Evolutionary conservation across 345 rosid genomes (phyloP).

Genomic region (Raphanus sativus): DNA sequence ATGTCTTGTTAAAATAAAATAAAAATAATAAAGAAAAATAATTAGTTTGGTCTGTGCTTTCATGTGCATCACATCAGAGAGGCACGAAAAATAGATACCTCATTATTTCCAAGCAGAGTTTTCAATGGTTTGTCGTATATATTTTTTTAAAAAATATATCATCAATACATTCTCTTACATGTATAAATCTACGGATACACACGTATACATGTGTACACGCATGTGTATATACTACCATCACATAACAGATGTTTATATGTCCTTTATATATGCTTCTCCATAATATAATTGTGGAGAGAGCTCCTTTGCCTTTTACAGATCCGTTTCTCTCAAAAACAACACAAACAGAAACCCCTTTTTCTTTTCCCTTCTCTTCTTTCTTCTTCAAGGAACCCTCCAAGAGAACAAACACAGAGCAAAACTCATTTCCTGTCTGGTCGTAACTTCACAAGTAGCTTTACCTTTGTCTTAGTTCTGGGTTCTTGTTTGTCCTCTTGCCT

Average conservation of each 20-base stretch:
- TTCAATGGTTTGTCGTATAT: slow-evolving; percentile 17
- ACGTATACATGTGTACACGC: slow-evolving; percentile 36
- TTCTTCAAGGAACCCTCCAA: slow-evolving; percentile 38
- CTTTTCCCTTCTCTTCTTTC: slow-evolving; percentile 31
- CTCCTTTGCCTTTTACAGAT: slow-evolving; percentile 34
- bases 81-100: slow-evolving; percentile 39
- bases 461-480: slow-evolving; percentile 19
- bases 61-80: slow-evolving; percentile 41
- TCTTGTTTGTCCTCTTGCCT: slow-evolving; percentile 41
- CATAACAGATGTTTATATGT: slow-evolving; percentile 30
- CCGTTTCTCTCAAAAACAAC: slow-evolving; percentile 40
- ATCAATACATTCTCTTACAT: slow-evolving; percentile 36
- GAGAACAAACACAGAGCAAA: slow-evolving; percentile 30
- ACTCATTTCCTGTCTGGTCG: slow-evolving; percentile 39
- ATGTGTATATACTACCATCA: slow-evolving; percentile 30
- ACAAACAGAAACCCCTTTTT: slow-evolving; percentile 42
- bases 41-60: slow-evolving; percentile 28
- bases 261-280: slow-evolving; percentile 36
- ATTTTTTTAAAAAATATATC: background rate
- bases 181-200: slow-evolving; percentile 42
- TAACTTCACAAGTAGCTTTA: slow-evolving; percentile 34
- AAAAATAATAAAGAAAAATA: background rate
- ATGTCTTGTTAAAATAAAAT: background rate
- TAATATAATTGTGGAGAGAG: slow-evolving; percentile 50
- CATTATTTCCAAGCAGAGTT: slow-evolving; percentile 45